These are phyloP conservation scores for Guadua angustifolia DNA, from an alignment of 176 grass and related monocot species.

Conservation along the genomic window DNA sequence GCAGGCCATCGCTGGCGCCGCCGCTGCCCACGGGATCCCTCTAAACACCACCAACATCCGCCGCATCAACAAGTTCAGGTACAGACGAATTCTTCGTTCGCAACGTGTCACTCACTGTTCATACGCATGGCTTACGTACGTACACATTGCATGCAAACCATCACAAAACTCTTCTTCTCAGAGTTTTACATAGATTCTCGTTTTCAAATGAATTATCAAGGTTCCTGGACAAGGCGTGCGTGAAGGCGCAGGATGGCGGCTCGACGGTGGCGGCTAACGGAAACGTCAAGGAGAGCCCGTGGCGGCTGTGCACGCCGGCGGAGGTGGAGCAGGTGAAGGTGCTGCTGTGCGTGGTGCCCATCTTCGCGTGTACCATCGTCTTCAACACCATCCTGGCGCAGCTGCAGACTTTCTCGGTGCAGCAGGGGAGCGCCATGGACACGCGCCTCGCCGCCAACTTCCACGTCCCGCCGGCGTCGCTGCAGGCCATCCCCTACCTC, in stretches of 20 bases:
- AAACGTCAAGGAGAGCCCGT: slow-evolving; percentile 54
- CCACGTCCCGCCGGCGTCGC: slow-evolving; percentile 69
- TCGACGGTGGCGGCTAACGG: background rate
- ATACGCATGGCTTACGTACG: background rate
- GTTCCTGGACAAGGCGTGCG: slow-evolving; percentile 86
- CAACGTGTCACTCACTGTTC: background rate
- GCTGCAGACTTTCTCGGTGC: slow-evolving; percentile 90
- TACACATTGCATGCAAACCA: background rate
- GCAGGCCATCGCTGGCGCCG: slow-evolving; percentile 3
- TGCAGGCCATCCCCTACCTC: slow-evolving; percentile 81
- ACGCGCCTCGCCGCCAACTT: slow-evolving; percentile 54
- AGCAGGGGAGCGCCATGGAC: slow-evolving; percentile 78
- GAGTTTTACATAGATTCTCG: no score
- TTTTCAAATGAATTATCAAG: slow-evolving; percentile 30
- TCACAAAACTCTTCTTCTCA: background rate
- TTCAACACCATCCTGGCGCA: slow-evolving; percentile 93
- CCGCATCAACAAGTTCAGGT: slow-evolving; percentile 74
- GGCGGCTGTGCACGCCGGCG: slow-evolving; percentile 63
- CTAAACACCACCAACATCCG: slow-evolving; percentile 39
- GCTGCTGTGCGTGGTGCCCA: slow-evolving; percentile 75
- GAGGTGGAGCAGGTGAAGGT: slow-evolving; percentile 87
- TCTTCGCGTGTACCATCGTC: slow-evolving; percentile 85
- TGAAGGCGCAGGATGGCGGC: slow-evolving; percentile 47
- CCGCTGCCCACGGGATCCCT: background rate
- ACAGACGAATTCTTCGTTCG: background rate